Percentiles rank a stretch among this genome's conserved stretches.
phyloP scores from a whole-genome alignment of 1,139 yeast genomes.

The Yamadazyma aaseri region DNA sequence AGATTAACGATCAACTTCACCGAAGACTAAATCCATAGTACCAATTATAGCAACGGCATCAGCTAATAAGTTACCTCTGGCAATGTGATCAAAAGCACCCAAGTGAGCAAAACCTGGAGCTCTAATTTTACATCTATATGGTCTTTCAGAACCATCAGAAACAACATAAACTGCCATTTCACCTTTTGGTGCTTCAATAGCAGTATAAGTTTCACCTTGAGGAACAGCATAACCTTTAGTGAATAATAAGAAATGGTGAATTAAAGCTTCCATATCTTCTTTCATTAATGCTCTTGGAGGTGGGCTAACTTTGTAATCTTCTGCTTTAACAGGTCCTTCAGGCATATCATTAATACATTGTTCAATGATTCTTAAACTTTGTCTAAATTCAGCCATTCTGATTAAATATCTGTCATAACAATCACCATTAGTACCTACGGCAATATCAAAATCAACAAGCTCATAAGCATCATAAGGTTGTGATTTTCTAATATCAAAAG shows the following conservation, averaged over 20 bases:
- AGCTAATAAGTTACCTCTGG: conserved; percentile 85
- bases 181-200: conserved; percentile 94
- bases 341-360: conserved; percentile 93
- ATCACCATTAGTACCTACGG: conserved; percentile 87
- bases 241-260: conserved; percentile 84
- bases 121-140: conserved; percentile 89
- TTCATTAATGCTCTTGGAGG: conserved; percentile 84
- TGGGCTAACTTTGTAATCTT: conserved; percentile 81
- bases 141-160: conserved; percentile 86
- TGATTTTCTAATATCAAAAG: conserved; percentile 81
- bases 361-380: conserved; percentile 82
- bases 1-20: conserved; percentile 83
- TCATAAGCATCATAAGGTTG: conserved; percentile 93
- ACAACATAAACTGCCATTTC: conserved; percentile 92
- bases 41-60: conserved; percentile 94
- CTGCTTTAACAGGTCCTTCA: conserved; percentile 88
- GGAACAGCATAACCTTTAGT: conserved; percentile 91
- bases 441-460: conserved; percentile 78
- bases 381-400: conserved; percentile 92
- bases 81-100: conserved; percentile 83
- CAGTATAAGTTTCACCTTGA: conserved; percentile 88
- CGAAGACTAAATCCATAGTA: conserved; percentile 93
- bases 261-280: conserved; percentile 90
- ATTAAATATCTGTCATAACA: conserved; percentile 86
- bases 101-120: conserved; percentile 92